phyloP scores from a whole-genome alignment of 129 eudicot genomes.

The Erigeron canadensis region DNA sequence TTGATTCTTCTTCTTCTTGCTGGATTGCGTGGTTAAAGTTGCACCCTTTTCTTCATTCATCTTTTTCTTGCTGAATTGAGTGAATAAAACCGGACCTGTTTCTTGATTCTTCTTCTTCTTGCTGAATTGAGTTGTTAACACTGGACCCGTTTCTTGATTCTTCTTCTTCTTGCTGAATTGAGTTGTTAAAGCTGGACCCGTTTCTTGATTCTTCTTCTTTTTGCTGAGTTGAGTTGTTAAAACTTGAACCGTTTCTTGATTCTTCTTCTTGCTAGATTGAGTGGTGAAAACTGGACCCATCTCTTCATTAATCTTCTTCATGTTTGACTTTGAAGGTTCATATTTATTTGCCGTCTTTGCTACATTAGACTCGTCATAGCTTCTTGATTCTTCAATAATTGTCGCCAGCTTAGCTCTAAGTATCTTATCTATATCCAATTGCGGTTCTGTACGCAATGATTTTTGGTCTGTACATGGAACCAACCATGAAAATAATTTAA shows the following conservation, averaged over 20 bases:
- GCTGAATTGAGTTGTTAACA: constrained; percentile 21
- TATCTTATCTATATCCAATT: constrained; percentile 48
- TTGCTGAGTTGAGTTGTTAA: no score
- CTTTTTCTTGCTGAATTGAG: no score
- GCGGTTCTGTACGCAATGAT: constrained; percentile 36
- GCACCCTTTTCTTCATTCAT: no score
- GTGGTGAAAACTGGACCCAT: constrained; percentile 37
- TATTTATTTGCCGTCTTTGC: neutral
- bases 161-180: no score
- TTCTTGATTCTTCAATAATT: constrained; percentile 45
- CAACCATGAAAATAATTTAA: constrained; percentile 46
- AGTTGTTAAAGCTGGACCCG: no score
- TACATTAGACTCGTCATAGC: constrained; percentile 23
- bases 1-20: constrained; percentile 16
- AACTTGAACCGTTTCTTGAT: no score
- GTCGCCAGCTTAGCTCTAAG: constrained; percentile 55
- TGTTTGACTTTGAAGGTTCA: no score
- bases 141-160: constrained; percentile 7
- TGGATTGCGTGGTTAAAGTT: no score
- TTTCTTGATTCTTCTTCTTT: no score
- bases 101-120: no score
- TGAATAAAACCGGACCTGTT: no score
- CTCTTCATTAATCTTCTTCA: no score
- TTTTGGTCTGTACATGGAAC: constrained; percentile 40
- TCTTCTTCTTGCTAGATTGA: constrained; percentile 34